phyloP scores from a whole-genome alignment of 805 yeast species.

The Candida germanica region DNA sequence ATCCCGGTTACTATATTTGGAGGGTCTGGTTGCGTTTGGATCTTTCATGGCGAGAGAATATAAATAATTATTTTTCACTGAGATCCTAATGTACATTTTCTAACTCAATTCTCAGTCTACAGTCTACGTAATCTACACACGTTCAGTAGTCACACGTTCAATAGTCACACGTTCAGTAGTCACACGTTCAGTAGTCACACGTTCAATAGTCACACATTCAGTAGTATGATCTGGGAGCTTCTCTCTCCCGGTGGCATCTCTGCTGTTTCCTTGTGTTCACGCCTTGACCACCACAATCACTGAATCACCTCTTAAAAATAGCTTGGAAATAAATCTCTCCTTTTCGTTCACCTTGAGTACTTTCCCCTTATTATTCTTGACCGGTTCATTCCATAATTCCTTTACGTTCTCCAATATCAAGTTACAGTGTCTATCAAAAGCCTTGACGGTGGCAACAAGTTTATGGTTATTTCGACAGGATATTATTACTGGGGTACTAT shows the following conservation, averaged over 20 bases:
- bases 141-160: too few relatives aligned
- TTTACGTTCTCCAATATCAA: constrained; percentile 89
- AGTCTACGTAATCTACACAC: too few relatives aligned
- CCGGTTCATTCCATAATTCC: constrained; percentile 74
- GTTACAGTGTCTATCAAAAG: constrained; percentile 95
- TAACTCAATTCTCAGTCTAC: too few relatives aligned
- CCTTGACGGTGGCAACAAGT: constrained; percentile 83
- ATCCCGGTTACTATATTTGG: constrained; percentile 24
- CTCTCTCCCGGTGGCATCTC: too few relatives aligned
- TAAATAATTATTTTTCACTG: too few relatives aligned
- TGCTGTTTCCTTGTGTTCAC: constrained; percentile 2
- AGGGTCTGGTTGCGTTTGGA: constrained; percentile 2
- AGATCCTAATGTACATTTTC: too few relatives aligned
- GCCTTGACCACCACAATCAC: constrained; percentile 76
- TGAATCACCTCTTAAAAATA: constrained; percentile 94
- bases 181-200: too few relatives aligned
- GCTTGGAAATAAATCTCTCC: constrained; percentile 75
- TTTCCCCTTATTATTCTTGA: constrained; percentile 64
- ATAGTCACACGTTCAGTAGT: too few relatives aligned
- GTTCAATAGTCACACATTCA: too few relatives aligned
- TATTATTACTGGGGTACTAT: constrained; percentile 74
- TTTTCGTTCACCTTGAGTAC: constrained; percentile 62
- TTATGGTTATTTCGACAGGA: constrained; percentile 93
- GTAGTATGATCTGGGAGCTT: too few relatives aligned
- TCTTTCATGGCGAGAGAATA: background rate